Evolutionary conservation across 306 rosid genomes (phyloP).

Genomic region (Boehmeria nivea): DNA sequence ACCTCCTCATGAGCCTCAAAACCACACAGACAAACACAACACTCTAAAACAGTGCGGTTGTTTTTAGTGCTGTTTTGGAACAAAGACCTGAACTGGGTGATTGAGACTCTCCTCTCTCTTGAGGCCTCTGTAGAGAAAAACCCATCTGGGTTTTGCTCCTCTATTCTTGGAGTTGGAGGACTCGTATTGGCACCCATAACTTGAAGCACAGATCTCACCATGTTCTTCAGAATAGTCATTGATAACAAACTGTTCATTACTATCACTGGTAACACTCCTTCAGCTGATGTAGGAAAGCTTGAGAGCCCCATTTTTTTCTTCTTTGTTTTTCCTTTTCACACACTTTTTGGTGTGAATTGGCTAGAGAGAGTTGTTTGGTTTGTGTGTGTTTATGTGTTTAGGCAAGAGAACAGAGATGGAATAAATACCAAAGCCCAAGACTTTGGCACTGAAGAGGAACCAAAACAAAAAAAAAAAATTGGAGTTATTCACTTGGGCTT

Average conservation of each 20-base stretch:
- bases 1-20: conserved; percentile 72
- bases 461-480: too few relatives aligned
- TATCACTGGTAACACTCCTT: conserved; percentile 54
- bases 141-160: conserved; percentile 29
- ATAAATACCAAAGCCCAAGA: too few relatives aligned
- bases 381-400: too few relatives aligned
- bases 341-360: too few relatives aligned
- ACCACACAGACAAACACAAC: conserved; percentile 69
- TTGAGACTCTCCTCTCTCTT: conserved; percentile 46
- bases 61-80: conserved; percentile 8
- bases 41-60: conserved; percentile 21
- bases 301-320: conserved; percentile 57
- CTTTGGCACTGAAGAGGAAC: too few relatives aligned
- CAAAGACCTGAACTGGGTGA: conserved; percentile 46
- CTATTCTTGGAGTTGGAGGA: too few relatives aligned
- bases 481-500: too few relatives aligned
- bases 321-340: not conserved
- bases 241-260: conserved; percentile 61
- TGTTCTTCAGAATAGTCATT: conserved; percentile 51
- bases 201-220: conserved; percentile 54
- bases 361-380: too few relatives aligned
- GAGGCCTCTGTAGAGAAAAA: conserved; percentile 4
- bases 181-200: too few relatives aligned
- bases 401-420: too few relatives aligned
- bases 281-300: conserved; percentile 46